Evolutionary conservation across 2,329 filamentous ascomycete species (phyloP), one percentile per base, ranked within the genome.

Genomic region (Fusarium caatingaense): DNA sequence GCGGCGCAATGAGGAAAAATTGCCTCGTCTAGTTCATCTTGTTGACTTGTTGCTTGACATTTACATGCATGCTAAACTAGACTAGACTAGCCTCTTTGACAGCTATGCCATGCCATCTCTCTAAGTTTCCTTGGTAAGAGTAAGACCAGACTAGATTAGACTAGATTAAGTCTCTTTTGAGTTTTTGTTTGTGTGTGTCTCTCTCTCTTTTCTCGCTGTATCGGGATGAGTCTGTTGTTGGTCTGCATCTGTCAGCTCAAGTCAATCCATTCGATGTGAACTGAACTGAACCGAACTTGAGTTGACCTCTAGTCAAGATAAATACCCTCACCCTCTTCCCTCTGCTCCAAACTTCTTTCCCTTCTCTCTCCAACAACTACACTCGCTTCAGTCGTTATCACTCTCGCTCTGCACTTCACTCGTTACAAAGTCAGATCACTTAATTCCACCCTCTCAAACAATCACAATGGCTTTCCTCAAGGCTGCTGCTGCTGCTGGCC

Each of bases 351-450:
- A 9, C 3, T 23, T 18, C 10, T 18, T n/a, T 18, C 28, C 5
- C n/a, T 16, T 49, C 48, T 30, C 47, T 53, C 46, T 13, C 23
- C 41, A 66, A 54, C 66, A 54, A 69, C 60, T 69, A 66, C 66
- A 66, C 60, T 69, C 66, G 66, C 66, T 69, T 40, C 66, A 69
- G 66, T 69, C 51, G 60, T 69, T 66, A 55, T 32, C 50, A 64
- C 54, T 42, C 47, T 66, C 61, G 34, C 54, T 68, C 47, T 66
- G 66, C 51, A 69, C 56, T 64, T 55, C 61, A 57, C 49, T 69
- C 62, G 56, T 61, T 69, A 56, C 16, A 59, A 53, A 64, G 61
- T 64, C 60, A 48, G 50, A 64, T 23, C 8, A 64, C 20, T 28
- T 28, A 15, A 27, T n/a, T 27, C 34, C 25, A 53, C 12, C n/a